Conservation (phyloP, 2,329 filamentous ascomycete species). For the Akanthomyces dipterigenus region DNA sequence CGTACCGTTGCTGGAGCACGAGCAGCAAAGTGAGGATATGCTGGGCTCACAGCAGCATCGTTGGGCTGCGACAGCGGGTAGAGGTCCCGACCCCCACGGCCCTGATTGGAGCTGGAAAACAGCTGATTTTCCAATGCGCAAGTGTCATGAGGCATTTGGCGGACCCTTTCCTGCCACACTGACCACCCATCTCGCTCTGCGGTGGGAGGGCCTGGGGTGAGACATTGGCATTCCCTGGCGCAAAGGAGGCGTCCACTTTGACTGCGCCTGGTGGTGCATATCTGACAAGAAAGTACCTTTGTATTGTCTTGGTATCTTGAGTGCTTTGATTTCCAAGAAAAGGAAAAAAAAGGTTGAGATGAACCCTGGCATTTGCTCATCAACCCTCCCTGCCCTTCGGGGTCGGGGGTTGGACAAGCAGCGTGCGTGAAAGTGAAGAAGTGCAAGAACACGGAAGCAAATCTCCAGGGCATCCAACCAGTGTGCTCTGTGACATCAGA, state of each 20-base stretch:
- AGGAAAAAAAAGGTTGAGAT: neutral
- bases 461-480: too few relatives aligned
- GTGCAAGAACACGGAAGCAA: too few relatives aligned
- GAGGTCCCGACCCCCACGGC: neutral
- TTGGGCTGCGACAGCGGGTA: conserved; percentile 1
- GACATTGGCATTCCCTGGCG: conserved; percentile 12
- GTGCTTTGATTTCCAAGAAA: neutral
- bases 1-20: neutral
- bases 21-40: neutral
- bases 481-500: too few relatives aligned
- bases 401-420: too few relatives aligned
- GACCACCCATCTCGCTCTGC: neutral
- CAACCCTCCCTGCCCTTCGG: too few relatives aligned
- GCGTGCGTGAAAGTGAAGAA: too few relatives aligned
- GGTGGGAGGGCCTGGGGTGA: conserved; percentile 10
- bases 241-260: neutral
- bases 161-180: conserved; percentile 3
- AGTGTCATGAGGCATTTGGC: conserved; percentile 6
- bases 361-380: neutral
- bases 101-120: neutral
- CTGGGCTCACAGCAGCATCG: neutral
- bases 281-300: conserved; percentile 11
- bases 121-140: neutral
- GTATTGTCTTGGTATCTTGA: conserved; percentile 3
- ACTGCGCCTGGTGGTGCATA: neutral